Base-by-base conservation (phyloP, 176 grass and related monocot species). In the Coix lacrymajobi region DNA sequence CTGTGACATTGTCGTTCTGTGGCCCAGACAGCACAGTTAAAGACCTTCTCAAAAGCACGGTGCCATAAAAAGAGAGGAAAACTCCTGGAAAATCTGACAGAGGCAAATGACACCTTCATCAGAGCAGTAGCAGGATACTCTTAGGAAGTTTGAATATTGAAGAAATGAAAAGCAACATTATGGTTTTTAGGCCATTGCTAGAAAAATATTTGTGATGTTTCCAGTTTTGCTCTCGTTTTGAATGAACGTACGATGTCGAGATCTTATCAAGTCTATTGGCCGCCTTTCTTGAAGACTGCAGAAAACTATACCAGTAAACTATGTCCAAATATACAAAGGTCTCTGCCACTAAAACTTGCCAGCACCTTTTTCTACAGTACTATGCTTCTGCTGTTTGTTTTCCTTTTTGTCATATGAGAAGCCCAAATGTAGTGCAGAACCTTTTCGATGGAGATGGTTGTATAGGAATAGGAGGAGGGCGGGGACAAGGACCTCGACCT, bases 1-100 rank as follows among this genome's bases (percentile, higher is more conserved):
- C 12, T 51, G 63, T 4, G 78, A 80, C 78, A 90, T 90, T 61
- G 61, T 61, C 3, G 37, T 68, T 28, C 29, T 15, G 30, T 48
- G 73, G 37, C 29, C 49, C 58, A 83, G 31, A 67, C 24, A 79
- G 67, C 38, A 32, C 8, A 82, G 54, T 40, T 82, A 39, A 80
- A 66, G 34, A 71, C 10, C 72, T 86, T 82, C 40, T 86, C 74
- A 90, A 13, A 79, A 31, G 58, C 45, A 44, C 28, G 68, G 46
- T 68, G 66, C 84, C 88, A 90, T 86, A 44, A 29, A 90, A 66
- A 17, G 66, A 58, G 38, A 48, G 6, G 38, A 41, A 49, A 89
- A 51, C 38, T 85, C 73, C 62, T 67, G 31, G 6, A 46, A 49
- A 79, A 83, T 41, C 79, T 83, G 84, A 32, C 0, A 86, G 37